Evolutionary conservation across 306 rosid genomes (phyloP).

Genomic region (Cucumis sativus): DNA sequence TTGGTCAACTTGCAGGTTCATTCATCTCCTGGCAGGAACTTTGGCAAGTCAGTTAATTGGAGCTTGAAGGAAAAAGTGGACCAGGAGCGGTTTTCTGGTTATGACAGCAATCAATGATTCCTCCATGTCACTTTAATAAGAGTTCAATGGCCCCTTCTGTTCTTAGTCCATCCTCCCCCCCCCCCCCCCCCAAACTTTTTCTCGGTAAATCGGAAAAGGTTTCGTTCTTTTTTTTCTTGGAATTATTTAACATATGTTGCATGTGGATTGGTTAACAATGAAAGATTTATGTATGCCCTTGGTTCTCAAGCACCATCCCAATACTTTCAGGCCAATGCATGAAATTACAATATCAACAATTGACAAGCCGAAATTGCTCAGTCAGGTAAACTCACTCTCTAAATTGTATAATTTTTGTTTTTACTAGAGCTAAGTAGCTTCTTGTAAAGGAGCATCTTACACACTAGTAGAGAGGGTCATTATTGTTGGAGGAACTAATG

Average conservation of each 20-base stretch:
- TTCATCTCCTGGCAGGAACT: conserved; percentile 29
- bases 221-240: not conserved
- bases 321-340: conserved; percentile 49
- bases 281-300: not conserved
- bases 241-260: not conserved
- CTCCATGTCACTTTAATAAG: not conserved
- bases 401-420: not conserved
- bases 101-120: conserved; percentile 18
- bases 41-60: conserved; percentile 18
- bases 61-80: conserved; percentile 25
- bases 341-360: conserved; percentile 80
- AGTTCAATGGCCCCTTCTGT: not conserved
- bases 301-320: not conserved
- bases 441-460: not conserved
- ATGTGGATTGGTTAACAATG: not conserved
- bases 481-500: not conserved
- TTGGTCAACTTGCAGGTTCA: conserved; percentile 40
- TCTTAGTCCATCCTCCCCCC: not conserved
- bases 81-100: conserved; percentile 24
- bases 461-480: not conserved
- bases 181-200: no score
- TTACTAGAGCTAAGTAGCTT: not conserved
- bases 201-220: not conserved
- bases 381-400: conserved; percentile 33
- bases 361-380: conserved; percentile 70